Conservation (phyloP, 1,139 yeast species). For the Saccharomycopsis hybrid region DNA sequence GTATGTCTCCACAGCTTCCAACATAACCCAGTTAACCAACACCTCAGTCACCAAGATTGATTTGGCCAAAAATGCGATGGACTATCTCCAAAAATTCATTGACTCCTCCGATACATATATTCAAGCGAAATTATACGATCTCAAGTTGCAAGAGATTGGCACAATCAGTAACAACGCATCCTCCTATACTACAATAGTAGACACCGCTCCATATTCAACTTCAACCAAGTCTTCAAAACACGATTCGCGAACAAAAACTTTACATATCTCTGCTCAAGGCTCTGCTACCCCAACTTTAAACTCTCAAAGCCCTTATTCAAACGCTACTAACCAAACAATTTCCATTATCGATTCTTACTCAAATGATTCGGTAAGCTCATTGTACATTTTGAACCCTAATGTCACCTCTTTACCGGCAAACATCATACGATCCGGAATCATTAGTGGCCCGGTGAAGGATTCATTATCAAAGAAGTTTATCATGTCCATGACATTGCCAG, state of each 20-base stretch:
- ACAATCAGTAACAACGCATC: constrained; percentile 36
- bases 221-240: too few relatives aligned
- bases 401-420: constrained; percentile 39
- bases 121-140: constrained; percentile 64
- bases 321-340: constrained; percentile 9
- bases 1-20: constrained; percentile 20
- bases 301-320: constrained; percentile 16
- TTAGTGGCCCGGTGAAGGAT: constrained; percentile 56
- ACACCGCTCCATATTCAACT: not conserved
- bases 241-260: not conserved
- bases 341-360: constrained; percentile 25
- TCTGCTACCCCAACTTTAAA: constrained; percentile 10
- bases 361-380: constrained; percentile 31
- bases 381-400: constrained; percentile 49
- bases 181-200: constrained; percentile 23
- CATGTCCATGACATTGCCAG: constrained; percentile 48
- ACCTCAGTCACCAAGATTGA: constrained; percentile 40
- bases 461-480: constrained; percentile 27
- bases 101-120: constrained; percentile 57
- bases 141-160: constrained; percentile 34
- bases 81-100: constrained; percentile 50
- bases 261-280: constrained; percentile 1
- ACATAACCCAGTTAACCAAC: constrained; percentile 69
- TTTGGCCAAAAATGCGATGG: constrained; percentile 36
- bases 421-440: constrained; percentile 36